These are phyloP conservation scores for Lactarius quietus DNA, from an alignment of 768 basidiomycete genomes.

Conservation along the genomic window DNA sequence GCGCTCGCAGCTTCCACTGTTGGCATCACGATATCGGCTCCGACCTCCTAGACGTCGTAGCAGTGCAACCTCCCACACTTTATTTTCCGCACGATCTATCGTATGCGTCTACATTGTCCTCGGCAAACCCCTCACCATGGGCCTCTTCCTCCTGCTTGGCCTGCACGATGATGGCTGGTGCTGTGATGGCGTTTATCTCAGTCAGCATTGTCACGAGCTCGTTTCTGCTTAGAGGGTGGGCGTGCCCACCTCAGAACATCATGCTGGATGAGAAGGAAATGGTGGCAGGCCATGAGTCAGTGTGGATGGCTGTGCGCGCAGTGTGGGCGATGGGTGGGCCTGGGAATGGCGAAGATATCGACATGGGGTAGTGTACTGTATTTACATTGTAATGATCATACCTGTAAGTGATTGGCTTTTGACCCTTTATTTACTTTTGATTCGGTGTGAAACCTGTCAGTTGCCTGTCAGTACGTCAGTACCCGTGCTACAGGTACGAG, in stretches of 20 bases:
- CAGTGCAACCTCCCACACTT: conserved; percentile 81
- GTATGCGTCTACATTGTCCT: conserved; percentile 92
- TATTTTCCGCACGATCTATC: conserved; percentile 87
- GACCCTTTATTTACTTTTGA: too few species aligned
- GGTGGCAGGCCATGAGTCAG: conserved; percentile 33
- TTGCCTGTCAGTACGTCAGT: too few species aligned
- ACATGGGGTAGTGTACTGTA: too few species aligned
- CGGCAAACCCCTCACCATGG: conserved; percentile 98
- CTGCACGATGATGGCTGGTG: conserved; percentile 95
- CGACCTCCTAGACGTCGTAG: conserved; percentile 95
- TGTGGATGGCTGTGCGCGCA: conserved; percentile 40
- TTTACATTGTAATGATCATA: too few species aligned
- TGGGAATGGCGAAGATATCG: too few species aligned
- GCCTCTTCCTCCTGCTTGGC: conserved; percentile 87
- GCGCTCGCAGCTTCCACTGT: conserved; percentile 96
- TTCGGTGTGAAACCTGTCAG: too few species aligned
- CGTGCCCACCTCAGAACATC: conserved; percentile 61
- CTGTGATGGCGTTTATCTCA: conserved; percentile 96
- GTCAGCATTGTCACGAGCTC: conserved; percentile 94
- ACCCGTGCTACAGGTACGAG: too few species aligned
- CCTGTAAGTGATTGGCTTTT: too few species aligned
- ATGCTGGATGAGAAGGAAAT: conserved; percentile 52
- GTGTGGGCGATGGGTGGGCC: conserved; percentile 46
- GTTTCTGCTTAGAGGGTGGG: conserved; percentile 83
- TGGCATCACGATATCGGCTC: conserved; percentile 93